Conservation (phyloP, 1,284 basidiomycete species). For the Cerrena zonata region DNA sequence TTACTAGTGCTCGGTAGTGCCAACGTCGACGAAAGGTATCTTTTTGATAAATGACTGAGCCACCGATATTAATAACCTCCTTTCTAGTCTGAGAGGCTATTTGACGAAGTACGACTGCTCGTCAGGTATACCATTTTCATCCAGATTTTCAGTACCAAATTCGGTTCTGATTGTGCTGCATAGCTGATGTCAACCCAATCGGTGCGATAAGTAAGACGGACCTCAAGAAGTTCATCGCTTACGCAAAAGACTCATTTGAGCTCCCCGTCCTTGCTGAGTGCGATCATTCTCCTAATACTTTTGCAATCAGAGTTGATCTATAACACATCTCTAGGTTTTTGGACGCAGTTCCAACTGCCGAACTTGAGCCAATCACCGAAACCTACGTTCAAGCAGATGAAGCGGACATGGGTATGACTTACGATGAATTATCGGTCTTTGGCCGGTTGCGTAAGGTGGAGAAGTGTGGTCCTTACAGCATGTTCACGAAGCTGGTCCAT, state of each 20-base stretch:
- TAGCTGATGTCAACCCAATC: slow-evolving; percentile 97
- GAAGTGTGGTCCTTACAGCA: slow-evolving; percentile 95
- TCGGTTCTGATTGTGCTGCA: neutral
- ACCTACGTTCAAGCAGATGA: slow-evolving; percentile 95
- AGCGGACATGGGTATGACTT: slow-evolving; percentile 99
- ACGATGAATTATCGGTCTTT: slow-evolving; percentile 92
- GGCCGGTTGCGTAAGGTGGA: slow-evolving; percentile 92
- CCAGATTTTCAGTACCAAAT: neutral
- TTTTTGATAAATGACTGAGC: neutral
- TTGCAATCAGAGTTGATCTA: neutral
- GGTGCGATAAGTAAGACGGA: slow-evolving; percentile 98
- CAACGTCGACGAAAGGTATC: slow-evolving; percentile 92
- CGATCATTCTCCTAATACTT: slow-evolving; percentile 12
- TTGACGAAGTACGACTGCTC: slow-evolving; percentile 97
- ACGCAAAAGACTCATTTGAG: slow-evolving; percentile 73
- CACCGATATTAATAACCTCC: neutral
- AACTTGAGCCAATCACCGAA: slow-evolving; percentile 92
- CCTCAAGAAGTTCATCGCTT: slow-evolving; percentile 91
- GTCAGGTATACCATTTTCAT: slow-evolving; percentile 48
- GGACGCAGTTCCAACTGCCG: slow-evolving; percentile 88
- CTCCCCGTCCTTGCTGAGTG: slow-evolving; percentile 80
- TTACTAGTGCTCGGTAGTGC: slow-evolving; percentile 92
- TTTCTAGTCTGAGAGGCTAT: slow-evolving; percentile 83
- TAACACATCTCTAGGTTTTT: slow-evolving; percentile 63
- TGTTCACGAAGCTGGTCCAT: slow-evolving; percentile 88